Evolutionary conservation across 306 rosid species (phyloP), one percentile per base, ranked within the genome.

Genomic region (Cercis canadensis): DNA sequence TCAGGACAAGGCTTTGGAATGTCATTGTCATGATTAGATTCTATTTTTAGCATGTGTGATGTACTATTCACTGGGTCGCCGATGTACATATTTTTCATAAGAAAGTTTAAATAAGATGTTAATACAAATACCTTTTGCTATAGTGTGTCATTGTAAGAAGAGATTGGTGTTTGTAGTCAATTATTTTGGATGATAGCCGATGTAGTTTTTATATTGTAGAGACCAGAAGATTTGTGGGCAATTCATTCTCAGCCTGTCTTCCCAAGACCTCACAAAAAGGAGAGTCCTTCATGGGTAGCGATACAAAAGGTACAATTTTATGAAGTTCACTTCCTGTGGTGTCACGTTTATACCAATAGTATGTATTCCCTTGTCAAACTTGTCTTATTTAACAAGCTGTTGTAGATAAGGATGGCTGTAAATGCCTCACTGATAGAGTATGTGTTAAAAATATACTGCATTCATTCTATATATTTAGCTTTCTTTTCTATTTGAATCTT

Each of bases 141-240:
- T 41, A 44, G 16, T 59, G 19, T 46, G 29, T 36, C 39, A 12
- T 70, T 74, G 34, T 57, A 64, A 65, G 36, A 80, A 65, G 70
- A 21, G 34, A 32, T 9, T 54, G 50, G 11, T 45, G 39, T 2
- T 69, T 58, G 54, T 39, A 16, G 9, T 47, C 29, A 44, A 17
- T 64, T 15, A 6, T 58, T 31, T 39, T 74, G 24, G 29, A 14
- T 70, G 56, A 47, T 46, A 71, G 58, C 75, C 55, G 51, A 74
- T 69, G 72, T 49, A 37, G 61, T 32, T 72, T 11, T 69, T 21
- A 37, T 79, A 66, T 58, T 78, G 72, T 56, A 94, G 98, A 90
- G 78, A 80, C 98, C 97, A 62, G 96, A 89, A 43, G 93, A 94
- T 81, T 81, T 94, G 82, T 94, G 98, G 98, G 89, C 86, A 81